Evolutionary conservation across 176 grass and related monocot species (phyloP).

Genomic region (Triticum aestivum): IWGSC_CS_RefSeq_v2.1 NC_057795.1:577308657-577309156

Average conservation of each 20-base stretch:
- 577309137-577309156: neutral
- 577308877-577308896: neutral
- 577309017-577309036: neutral
- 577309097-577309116: neutral
- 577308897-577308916: neutral
- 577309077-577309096: neutral
- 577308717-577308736: neutral
- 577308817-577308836: neutral
- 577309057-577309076: neutral
- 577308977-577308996: neutral
- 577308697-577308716: neutral
- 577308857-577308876: neutral
- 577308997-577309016: neutral
- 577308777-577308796: neutral
- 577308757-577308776: neutral
- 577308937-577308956: neutral
- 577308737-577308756: neutral
- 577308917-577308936: neutral
- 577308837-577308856: neutral
- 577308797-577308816: too few relatives aligned
- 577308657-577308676: neutral
- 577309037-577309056: neutral
- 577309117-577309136: neutral
- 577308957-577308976: neutral
- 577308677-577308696: neutral